A percentile compares a stretch with the other conserved stretches of the same genome.
Conservation (phyloP, 208 protist species). For the Jaenimonas drosophilae region DNA sequence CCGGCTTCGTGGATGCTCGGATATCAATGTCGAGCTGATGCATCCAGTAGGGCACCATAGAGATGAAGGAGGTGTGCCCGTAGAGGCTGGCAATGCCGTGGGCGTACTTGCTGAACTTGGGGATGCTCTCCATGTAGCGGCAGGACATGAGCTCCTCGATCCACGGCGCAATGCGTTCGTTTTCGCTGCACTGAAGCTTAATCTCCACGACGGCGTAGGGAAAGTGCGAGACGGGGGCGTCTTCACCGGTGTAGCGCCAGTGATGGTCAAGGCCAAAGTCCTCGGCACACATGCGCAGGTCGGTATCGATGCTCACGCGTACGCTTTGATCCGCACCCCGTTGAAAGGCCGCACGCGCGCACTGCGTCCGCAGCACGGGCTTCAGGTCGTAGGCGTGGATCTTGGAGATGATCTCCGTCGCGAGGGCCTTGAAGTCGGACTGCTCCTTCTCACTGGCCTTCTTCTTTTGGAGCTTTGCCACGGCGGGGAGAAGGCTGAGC, state of each 20-base stretch:
- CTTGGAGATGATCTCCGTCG: conserved; percentile 77
- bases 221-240: conserved; percentile 59
- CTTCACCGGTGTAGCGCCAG: conserved; percentile 74
- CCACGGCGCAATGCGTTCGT: conserved; percentile 83
- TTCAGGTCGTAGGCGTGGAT: conserved; percentile 80
- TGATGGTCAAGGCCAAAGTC: conserved; percentile 82
- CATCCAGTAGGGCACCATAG: conserved; percentile 87
- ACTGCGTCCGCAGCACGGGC: conserved; percentile 80
- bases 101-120: conserved; percentile 88
- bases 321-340: conserved; percentile 74
- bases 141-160: conserved; percentile 87
- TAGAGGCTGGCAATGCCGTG: conserved; percentile 84
- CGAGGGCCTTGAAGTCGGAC: conserved; percentile 70
- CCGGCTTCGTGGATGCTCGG: conserved; percentile 77
- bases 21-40: conserved; percentile 85
- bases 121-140: conserved; percentile 82
- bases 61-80: conserved; percentile 78
- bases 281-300: conserved; percentile 65
- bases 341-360: conserved; percentile 79
- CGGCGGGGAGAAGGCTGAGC: conserved; percentile 43
- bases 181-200: conserved; percentile 83
- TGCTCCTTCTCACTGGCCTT: conserved; percentile 56
- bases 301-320: conserved; percentile 83
- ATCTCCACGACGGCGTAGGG: conserved; percentile 85
- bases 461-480: conserved; percentile 70